Conservation (phyloP, 805 yeast genomes). For the Nakazawaea pomicola region DNA sequence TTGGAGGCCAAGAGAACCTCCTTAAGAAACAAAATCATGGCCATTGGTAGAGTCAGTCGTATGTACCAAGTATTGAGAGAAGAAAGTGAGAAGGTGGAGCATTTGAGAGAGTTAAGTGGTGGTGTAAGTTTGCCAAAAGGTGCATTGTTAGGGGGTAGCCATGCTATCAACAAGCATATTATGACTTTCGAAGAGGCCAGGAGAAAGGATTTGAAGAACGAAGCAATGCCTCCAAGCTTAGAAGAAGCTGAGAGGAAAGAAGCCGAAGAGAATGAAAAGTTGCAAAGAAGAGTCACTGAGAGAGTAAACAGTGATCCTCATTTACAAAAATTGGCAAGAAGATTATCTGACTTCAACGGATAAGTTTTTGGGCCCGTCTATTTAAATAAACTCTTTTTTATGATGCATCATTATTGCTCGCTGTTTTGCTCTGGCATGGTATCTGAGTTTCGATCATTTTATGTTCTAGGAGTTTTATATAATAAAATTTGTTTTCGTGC, state of each 20-base stretch:
- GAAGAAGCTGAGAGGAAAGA: slow-evolving; percentile 47
- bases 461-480: not conserved
- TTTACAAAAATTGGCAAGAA: slow-evolving; percentile 22
- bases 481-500: not conserved
- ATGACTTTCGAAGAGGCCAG: slow-evolving; percentile 79
- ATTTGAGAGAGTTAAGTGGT: slow-evolving; percentile 65
- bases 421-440: no score
- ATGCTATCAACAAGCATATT: slow-evolving; percentile 68
- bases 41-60: slow-evolving; percentile 93
- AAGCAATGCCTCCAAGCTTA: slow-evolving; percentile 78
- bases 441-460: not conserved
- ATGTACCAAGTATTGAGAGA: slow-evolving; percentile 87
- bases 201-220: slow-evolving; percentile 74
- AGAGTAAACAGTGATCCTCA: slow-evolving; percentile 16
- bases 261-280: slow-evolving; percentile 39
- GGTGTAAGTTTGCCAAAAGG: slow-evolving; percentile 79
- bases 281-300: slow-evolving; percentile 31
- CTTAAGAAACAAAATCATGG: slow-evolving; percentile 81
- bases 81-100: slow-evolving; percentile 81
- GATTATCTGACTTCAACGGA: slow-evolving; percentile 5
- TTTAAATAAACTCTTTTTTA: no score
- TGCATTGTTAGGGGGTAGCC: slow-evolving; percentile 74
- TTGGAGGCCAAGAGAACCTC: slow-evolving; percentile 34
- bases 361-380: no score
- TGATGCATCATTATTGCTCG: no score